These are phyloP conservation scores for Cladophialophora psammophila DNA, from an alignment of 2,329 filamentous ascomycete genomes.

Conservation along the genomic window DNA sequence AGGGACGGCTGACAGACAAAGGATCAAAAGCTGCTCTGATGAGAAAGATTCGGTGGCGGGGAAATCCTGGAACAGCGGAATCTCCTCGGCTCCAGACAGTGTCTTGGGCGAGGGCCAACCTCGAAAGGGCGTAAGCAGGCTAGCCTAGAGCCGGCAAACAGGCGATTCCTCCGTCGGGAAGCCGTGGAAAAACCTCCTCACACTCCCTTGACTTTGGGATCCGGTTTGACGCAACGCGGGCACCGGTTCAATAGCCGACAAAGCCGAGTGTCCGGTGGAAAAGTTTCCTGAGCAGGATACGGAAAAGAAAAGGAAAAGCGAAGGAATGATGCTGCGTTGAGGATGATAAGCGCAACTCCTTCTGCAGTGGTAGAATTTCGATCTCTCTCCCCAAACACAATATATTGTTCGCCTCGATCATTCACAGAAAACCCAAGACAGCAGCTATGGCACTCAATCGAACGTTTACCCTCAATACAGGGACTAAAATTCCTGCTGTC, in stretches of 20 bases:
- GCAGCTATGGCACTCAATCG: slow-evolving; percentile 32
- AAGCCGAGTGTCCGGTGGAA: slow-evolving; percentile 1
- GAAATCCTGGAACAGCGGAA: background rate
- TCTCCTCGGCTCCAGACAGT: background rate
- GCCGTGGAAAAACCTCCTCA: background rate
- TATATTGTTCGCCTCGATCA: background rate
- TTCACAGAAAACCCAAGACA: background rate
- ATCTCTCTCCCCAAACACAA: slow-evolving; percentile 1
- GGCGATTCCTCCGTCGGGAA: background rate
- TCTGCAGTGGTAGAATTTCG: background rate
- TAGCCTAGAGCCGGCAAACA: background rate
- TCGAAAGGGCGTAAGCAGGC: background rate
- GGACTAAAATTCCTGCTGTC: slow-evolving; percentile 45
- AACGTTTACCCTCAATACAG: slow-evolving; percentile 43
- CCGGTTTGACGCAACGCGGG: background rate
- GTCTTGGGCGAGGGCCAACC: background rate
- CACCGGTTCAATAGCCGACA: slow-evolving; percentile 4
- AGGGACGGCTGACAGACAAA: slow-evolving; percentile 8
- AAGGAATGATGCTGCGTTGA: slow-evolving; percentile 2
- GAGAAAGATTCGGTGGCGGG: background rate
- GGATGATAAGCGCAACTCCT: background rate
- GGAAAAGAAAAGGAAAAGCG: background rate
- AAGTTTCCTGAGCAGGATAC: background rate
- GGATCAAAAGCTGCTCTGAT: background rate
- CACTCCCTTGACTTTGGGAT: background rate